Evolutionary conservation across 2,329 filamentous ascomycete genomes (phyloP).

Genomic region (Diatrype stigma): DNA sequence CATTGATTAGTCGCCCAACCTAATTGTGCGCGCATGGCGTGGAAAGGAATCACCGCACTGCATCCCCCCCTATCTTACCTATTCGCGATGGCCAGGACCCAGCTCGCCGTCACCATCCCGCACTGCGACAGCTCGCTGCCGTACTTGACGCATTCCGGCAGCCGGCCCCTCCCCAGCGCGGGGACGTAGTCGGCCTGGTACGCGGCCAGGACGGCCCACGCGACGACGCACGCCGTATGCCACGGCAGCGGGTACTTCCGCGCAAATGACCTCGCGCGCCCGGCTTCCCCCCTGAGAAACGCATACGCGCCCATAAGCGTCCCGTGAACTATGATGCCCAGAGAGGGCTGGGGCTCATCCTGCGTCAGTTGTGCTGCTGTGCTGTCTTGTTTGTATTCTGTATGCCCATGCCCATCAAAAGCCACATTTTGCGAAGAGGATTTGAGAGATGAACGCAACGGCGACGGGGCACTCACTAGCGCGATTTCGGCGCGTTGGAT

Average conservation of each 20-base stretch:
- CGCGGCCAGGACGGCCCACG: not conserved
- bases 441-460: not conserved
- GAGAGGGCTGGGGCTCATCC: not conserved
- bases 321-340: not conserved
- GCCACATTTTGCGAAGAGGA: not conserved
- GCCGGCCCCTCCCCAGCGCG: not conserved
- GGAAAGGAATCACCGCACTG: not conserved
- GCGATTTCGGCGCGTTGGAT: not conserved
- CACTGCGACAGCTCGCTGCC: conserved; percentile 1
- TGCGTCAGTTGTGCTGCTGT: not conserved
- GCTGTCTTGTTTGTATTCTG: not conserved
- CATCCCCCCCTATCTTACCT: not conserved
- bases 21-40: not conserved
- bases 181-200: not conserved
- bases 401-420: not conserved
- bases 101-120: conserved; percentile 3
- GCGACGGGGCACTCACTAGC: not conserved
- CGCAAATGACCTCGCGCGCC: not conserved
- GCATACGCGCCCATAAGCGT: not conserved
- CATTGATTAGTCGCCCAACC: not conserved
- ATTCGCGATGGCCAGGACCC: not conserved
- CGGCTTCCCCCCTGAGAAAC: not conserved
- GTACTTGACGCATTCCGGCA: conserved; percentile 1
- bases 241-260: not conserved
- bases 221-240: not conserved